Base-by-base conservation (phyloP, 306 rosid species). In the Fagus crenata region DNA sequence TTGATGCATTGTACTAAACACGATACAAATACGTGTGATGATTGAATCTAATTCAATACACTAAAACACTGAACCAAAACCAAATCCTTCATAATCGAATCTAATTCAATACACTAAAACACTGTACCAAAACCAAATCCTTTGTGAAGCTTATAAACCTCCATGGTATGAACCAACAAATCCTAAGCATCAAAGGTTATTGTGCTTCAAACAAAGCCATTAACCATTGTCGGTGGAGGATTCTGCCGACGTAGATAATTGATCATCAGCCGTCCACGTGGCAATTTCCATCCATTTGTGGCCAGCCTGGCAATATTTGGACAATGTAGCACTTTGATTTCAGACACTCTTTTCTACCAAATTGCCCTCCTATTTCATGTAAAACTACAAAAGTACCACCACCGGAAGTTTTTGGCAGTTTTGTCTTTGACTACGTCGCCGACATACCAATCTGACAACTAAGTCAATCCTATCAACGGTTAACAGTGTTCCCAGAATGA, bases 161-260 rank as follows among this genome's bases (percentile, higher is more conserved):
- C 28, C 28, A 22, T 0, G 2, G 11, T 2, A 46, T 46, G 51
- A 46, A 46, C 51, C 14, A 7, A 2, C 8, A 2, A 46, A 46
- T 2, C 2, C 2, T 46, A 2, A 46, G 3, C 4, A 0, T 1
- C 0, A 13, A 43, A 46, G 51, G 13, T 46, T 7, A 46, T 46
- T 12, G 51, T 46, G 51, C 14, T 46, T 46, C 51, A 60, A 63
- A 73, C 78, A 63, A 72, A 39, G 51, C 68, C 49, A 35, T 67
- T 49, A 69, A 53, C 55, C 6, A 33, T 43, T 58, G 90, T 89
- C 92, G 90, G 92, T 84, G 89, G 78, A 49, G 70, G 77, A 78
- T 78, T 53, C 22, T 67, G 39, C 78, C 75, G 73, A 60, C 46
- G 22, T 56, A 46, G 72, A 85, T 49, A 42, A 46, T 17, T 1